These are phyloP conservation scores for Infundibulicybe gibba DNA, from an alignment of 768 basidiomycete genomes.

Conservation along the genomic window DNA sequence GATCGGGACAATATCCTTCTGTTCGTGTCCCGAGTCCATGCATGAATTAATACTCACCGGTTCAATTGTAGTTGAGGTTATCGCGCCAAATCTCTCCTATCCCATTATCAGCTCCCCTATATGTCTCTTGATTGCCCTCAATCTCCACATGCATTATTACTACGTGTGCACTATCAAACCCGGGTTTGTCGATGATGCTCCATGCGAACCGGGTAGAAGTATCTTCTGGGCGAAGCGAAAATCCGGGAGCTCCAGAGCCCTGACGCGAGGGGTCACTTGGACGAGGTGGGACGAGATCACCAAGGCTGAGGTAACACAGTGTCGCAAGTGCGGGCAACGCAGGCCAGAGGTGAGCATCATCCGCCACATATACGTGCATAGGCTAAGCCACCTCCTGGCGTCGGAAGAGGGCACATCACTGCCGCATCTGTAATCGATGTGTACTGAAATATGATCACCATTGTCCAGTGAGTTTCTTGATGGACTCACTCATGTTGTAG, in stretches of 20 bases:
- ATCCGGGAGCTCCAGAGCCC: slow-evolving; percentile 16
- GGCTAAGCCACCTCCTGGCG: slow-evolving; percentile 7
- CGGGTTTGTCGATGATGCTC: slow-evolving; percentile 71
- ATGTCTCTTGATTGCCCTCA: slow-evolving; percentile 73
- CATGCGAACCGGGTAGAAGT: slow-evolving; percentile 31
- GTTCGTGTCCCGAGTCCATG: slow-evolving; percentile 42
- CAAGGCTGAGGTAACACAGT: slow-evolving; percentile 52
- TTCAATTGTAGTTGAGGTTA: slow-evolving; percentile 64
- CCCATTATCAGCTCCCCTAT: slow-evolving; percentile 60
- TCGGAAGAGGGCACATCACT: slow-evolving; percentile 85
- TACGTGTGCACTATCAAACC: slow-evolving; percentile 77
- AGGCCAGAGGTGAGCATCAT: slow-evolving; percentile 71
- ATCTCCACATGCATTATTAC: slow-evolving; percentile 82
- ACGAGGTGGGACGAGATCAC: slow-evolving; percentile 44
- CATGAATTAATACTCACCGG: slow-evolving; percentile 1
- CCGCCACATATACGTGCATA: neutral
- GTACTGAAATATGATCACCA: slow-evolving; percentile 91
- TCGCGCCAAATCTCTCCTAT: slow-evolving; percentile 61
- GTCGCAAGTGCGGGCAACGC: slow-evolving; percentile 61
- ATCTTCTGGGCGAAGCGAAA: slow-evolving; percentile 57
- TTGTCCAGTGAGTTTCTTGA: slow-evolving; percentile 65
- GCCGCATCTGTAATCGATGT: slow-evolving; percentile 86
- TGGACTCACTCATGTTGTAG: no score
- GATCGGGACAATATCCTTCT: slow-evolving; percentile 72
- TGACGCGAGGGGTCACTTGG: slow-evolving; percentile 48